These are phyloP conservation scores for Gloeopeniophorella convolvens DNA, from an alignment of 768 basidiomycete genomes.

Conservation along the genomic window DNA sequence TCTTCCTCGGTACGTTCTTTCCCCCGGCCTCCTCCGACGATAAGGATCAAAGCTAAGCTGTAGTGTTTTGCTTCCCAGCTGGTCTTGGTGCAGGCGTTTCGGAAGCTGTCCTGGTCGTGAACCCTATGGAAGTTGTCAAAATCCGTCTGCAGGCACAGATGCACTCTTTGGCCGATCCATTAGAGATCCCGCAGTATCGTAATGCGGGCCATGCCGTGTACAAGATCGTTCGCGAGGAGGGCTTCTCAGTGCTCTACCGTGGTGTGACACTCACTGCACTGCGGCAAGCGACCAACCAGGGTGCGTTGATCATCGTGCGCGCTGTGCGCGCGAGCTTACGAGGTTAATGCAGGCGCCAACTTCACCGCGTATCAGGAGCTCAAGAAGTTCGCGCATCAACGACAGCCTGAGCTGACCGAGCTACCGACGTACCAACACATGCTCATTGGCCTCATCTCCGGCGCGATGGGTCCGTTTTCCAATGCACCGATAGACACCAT, in stretches of 20 bases:
- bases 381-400: constrained; percentile 71
- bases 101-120: constrained; percentile 91
- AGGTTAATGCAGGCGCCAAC: constrained; percentile 70
- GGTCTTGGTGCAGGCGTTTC: constrained; percentile 94
- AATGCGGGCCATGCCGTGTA: constrained; percentile 97
- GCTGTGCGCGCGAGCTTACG: not conserved
- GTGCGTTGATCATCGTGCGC: constrained; percentile 32
- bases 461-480: constrained; percentile 97
- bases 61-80: constrained; percentile 44
- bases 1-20: constrained; percentile 70
- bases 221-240: constrained; percentile 91
- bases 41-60: not conserved
- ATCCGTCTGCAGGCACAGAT: constrained; percentile 96
- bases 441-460: constrained; percentile 89
- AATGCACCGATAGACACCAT: constrained; percentile 96
- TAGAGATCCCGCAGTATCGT: constrained; percentile 88
- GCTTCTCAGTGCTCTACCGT: constrained; percentile 75
- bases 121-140: constrained; percentile 99
- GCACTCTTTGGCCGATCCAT: constrained; percentile 93
- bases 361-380: constrained; percentile 98
- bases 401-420: constrained; percentile 72
- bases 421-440: constrained; percentile 96
- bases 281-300: constrained; percentile 97
- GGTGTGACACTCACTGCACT: constrained; percentile 92
- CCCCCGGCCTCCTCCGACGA: not conserved